A percentile compares a stretch with the other conserved stretches of the same genome.
These are phyloP conservation scores for Fusarium marasasianum DNA, from an alignment of 2,329 filamentous ascomycete genomes.

Conservation along the genomic window DNA sequence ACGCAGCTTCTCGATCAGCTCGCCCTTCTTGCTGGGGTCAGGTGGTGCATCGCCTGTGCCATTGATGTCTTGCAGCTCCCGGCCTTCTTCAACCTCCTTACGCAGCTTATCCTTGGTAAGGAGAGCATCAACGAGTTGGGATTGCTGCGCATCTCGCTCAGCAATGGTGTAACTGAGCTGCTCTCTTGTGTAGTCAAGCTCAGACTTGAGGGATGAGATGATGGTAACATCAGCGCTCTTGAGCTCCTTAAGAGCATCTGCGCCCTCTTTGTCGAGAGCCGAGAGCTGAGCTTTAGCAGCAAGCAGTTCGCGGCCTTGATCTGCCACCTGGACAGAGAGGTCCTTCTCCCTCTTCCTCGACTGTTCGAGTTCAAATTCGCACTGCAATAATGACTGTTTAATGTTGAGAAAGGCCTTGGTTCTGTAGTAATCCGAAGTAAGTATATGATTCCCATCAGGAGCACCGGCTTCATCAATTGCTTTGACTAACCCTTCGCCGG, in stretches of 20 bases:
- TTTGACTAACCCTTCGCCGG: conserved; percentile 65
- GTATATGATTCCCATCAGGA: conserved; percentile 46
- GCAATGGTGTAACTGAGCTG: conserved; percentile 59
- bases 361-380: conserved; percentile 58
- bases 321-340: conserved; percentile 60
- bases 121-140: conserved; percentile 67
- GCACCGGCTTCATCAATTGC: conserved; percentile 46
- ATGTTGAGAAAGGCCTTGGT: conserved; percentile 63
- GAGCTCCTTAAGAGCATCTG: conserved; percentile 65
- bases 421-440: conserved; percentile 60
- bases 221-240: conserved; percentile 69
- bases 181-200: conserved; percentile 64
- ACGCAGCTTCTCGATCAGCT: conserved; percentile 68
- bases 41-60: conserved; percentile 47
- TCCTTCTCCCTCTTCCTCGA: conserved; percentile 54
- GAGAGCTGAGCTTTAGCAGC: conserved; percentile 63
- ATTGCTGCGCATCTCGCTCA: conserved; percentile 66
- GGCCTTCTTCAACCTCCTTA: conserved; percentile 61
- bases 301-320: conserved; percentile 65
- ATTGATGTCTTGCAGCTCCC: conserved; percentile 52
- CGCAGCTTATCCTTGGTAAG: conserved; percentile 69
- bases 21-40: conserved; percentile 54
- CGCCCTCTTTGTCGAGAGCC: conserved; percentile 63
- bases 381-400: conserved; percentile 57
- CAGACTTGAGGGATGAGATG: conserved; percentile 65